Percentiles rank a stretch among this genome's conserved stretches.
phyloP scores from a whole-genome alignment of 139 green algal genomes.

The Chlorella ohadii region DNA sequence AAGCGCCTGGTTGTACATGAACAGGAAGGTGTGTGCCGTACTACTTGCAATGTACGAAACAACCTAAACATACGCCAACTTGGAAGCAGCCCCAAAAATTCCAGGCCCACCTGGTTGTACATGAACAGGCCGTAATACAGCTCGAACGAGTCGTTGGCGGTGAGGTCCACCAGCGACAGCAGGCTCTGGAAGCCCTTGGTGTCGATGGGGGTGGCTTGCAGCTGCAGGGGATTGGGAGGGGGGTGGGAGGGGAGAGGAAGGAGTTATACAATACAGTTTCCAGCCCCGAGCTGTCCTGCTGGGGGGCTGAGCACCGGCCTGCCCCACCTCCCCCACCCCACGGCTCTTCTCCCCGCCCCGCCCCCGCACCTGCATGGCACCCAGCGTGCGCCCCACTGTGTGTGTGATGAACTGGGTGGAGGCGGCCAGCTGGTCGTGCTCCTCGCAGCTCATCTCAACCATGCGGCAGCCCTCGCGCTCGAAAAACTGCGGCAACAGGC shows the following conservation, averaged over 20 bases:
- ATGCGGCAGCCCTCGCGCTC: conserved; percentile 91
- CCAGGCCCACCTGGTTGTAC: conserved; percentile 95
- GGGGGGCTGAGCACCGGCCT: no score
- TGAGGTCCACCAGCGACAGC: conserved; percentile 97
- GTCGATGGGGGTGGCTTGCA: conserved; percentile 88
- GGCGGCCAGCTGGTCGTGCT: conserved; percentile 95
- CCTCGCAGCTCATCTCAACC: conserved; percentile 98
- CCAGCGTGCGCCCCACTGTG: conserved; percentile 92
- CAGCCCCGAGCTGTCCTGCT: no score
- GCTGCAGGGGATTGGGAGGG: not conserved
- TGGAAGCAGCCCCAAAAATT: no score
- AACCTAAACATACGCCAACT: no score
- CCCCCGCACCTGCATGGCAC: conserved; percentile 58
- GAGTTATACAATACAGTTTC: no score
- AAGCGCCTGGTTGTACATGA: no score
- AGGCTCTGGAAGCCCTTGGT: conserved; percentile 96
- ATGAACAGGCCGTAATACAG: conserved; percentile 99
- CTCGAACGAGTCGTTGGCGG: conserved; percentile 97
- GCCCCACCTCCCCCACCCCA: no score
- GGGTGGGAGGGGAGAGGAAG: conserved; percentile 58
- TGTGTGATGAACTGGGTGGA: conserved; percentile 99
- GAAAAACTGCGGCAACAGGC: conserved; percentile 66
- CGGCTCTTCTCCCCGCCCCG: not conserved
- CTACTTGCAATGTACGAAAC: no score
- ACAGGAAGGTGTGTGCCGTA: no score